phyloP scores from a whole-genome alignment of 2,329 filamentous ascomycete genomes.

The Ophiocordyceps camponoti-floridani region DNA sequence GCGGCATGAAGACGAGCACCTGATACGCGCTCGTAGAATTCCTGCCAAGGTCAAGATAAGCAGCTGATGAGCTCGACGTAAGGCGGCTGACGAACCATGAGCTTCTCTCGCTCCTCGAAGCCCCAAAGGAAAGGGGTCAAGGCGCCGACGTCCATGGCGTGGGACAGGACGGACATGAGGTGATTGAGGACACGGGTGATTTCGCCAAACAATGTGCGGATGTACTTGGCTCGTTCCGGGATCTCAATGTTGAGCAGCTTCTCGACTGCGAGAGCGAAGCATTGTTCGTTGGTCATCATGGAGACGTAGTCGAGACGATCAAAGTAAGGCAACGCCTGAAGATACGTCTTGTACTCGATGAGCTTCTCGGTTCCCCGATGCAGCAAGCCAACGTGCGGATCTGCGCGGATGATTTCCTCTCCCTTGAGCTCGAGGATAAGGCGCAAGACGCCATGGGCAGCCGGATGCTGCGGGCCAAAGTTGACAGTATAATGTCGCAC shows the following conservation, averaged over 20 bases:
- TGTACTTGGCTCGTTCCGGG: conserved; percentile 89
- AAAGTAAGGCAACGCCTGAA: conserved; percentile 96
- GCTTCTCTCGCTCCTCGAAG: conserved; percentile 98
- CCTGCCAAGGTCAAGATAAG: conserved; percentile 31
- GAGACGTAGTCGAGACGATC: conserved; percentile 97
- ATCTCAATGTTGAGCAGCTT: conserved; percentile 96
- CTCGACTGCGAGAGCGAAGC: conserved; percentile 86
- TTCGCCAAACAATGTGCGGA: conserved; percentile 87
- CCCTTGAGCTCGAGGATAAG: conserved; percentile 95
- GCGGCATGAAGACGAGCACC: conserved; percentile 93
- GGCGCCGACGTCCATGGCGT: conserved; percentile 98
- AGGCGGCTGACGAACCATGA: conserved; percentile 57
- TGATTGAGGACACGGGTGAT: conserved; percentile 92
- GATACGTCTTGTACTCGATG: conserved; percentile 99
- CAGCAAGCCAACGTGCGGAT: conserved; percentile 90
- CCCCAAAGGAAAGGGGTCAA: conserved; percentile 98
- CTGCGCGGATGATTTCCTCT: conserved; percentile 90
- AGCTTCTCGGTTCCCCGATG: conserved; percentile 98
- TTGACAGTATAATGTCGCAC: conserved; percentile 99
- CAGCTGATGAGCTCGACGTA: neutral
- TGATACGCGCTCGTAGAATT: conserved; percentile 99
- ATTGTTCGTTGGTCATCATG: conserved; percentile 99
- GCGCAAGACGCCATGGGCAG: conserved; percentile 92
- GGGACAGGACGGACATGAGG: conserved; percentile 90
- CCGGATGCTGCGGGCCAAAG: conserved; percentile 96